These are phyloP conservation scores for Paecilomyces variotii DNA, from an alignment of 2,329 filamentous ascomycete genomes.

Conservation along the genomic window DNA sequence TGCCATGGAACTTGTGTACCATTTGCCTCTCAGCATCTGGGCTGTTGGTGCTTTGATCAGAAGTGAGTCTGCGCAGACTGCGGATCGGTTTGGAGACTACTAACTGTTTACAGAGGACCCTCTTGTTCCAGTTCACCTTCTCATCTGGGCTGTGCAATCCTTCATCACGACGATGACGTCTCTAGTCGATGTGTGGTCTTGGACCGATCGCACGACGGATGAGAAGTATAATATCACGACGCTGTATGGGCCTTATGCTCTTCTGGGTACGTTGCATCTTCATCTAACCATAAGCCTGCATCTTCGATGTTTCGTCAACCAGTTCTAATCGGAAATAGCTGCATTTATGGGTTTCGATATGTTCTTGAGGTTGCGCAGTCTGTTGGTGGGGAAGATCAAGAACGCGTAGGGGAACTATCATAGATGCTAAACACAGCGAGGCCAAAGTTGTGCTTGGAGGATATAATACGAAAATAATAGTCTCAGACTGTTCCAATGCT, in stretches of 20 bases:
- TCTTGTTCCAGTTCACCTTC: constrained; percentile 50
- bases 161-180: constrained; percentile 56
- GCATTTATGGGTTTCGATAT: constrained; percentile 32
- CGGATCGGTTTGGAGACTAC: neutral
- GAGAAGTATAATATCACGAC: constrained; percentile 44
- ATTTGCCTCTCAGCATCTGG: constrained; percentile 55
- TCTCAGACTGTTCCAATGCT: neutral
- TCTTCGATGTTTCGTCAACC: neutral
- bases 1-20: constrained; percentile 53
- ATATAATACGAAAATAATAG: neutral
- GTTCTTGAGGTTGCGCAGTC: constrained; percentile 22
- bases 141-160: constrained; percentile 53
- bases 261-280: constrained; percentile 40
- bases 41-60: constrained; percentile 47
- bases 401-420: constrained; percentile 13
- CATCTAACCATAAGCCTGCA: neutral
- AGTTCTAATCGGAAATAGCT: constrained; percentile 15
- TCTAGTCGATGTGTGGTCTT: constrained; percentile 53
- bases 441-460: neutral
- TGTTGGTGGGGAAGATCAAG: constrained; percentile 21
- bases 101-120: constrained; percentile 41
- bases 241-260: constrained; percentile 52
- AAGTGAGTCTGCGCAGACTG: constrained; percentile 30
- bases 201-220: constrained; percentile 38
- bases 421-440: neutral